phyloP scores from a whole-genome alignment of 1,284 basidiomycete genomes.

The Papiliotrema flavescens region DNA sequence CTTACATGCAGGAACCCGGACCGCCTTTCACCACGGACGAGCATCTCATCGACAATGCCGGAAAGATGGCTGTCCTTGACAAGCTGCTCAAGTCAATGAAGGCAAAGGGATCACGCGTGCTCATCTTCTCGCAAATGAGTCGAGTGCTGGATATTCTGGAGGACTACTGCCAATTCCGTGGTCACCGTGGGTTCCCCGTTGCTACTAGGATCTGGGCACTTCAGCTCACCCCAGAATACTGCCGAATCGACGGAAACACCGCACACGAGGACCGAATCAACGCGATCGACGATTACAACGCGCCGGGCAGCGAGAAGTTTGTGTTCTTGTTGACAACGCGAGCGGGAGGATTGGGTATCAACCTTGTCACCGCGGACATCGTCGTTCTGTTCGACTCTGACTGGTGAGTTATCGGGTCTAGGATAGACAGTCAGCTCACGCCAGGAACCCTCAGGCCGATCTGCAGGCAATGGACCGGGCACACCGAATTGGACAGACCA shows the following conservation, averaged over 20 bases:
- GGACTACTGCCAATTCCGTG: conserved; percentile 93
- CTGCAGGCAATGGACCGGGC: conserved; percentile 99
- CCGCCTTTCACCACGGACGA: conserved; percentile 98
- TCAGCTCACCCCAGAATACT: conserved; percentile 65
- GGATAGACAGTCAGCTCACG: neutral
- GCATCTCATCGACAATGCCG: conserved; percentile 89
- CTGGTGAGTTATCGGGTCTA: conserved; percentile 57
- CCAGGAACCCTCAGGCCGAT: conserved; percentile 97
- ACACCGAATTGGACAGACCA: conserved; percentile 97
- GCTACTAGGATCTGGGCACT: neutral
- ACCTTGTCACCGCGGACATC: conserved; percentile 90
- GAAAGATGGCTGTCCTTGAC: conserved; percentile 98
- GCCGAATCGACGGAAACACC: conserved; percentile 92
- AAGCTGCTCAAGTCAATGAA: conserved; percentile 87
- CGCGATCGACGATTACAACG: conserved; percentile 98
- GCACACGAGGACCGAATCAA: conserved; percentile 94
- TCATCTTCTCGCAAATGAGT: conserved; percentile 99
- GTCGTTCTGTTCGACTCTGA: conserved; percentile 98
- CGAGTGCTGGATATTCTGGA: conserved; percentile 92
- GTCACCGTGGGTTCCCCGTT: conserved; percentile 63
- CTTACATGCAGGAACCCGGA: conserved; percentile 72
- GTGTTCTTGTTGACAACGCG: conserved; percentile 96
- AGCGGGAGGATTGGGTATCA: conserved; percentile 98
- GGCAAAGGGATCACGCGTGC: conserved; percentile 85
- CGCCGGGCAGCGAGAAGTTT: conserved; percentile 90